Evolutionary conservation across 2,329 filamentous ascomycete species (phyloP), one percentile per base, ranked within the genome.

Genomic region (Didymella segeticola): DNA sequence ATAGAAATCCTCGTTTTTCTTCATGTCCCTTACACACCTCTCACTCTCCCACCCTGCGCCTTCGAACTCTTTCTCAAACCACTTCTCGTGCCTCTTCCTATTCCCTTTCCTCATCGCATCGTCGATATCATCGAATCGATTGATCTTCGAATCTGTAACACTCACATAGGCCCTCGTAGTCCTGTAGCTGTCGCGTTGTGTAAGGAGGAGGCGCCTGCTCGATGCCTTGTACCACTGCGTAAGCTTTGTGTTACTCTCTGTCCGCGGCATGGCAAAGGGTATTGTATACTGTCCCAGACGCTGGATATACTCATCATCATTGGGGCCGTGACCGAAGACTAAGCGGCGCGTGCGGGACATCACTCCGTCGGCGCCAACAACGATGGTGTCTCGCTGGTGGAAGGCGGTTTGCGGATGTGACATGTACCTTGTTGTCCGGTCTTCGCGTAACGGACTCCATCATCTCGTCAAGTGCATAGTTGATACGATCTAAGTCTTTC

Each of bases 1-100:
- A 61, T 81, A 82, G 58, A 79, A 81, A 48, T 81, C 75, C 0
- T 76, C 61, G 0, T 73, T 63, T 1, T 61, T 64, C 23, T 71
- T 62, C 75, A 82, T 77, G 1, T 63, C 77, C 7, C 69, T 56
- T 0, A 80, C 41, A 2, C 77, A 63, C 0, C 74, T 67, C 2
- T 74, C 65, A 0, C 62, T 60, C 50, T 77, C 57, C 70, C 75
- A 79, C 1, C 77, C 77, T 0, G 70, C 72, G n/a, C 67, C 72
- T 1, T 62, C 52, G 30, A 75, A 79, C 5, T 65, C 57, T 3
- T 56, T 58, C 26, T 54, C 62, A 14, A 67, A 53, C 62, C 66
- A 63, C 11, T 41, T 52, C 57, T 68, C 62, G 38, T 70, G 59
- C 25, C 55, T 49, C 20, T 63, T 37, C 4, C 51, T 49, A 3